Conservation (phyloP, 495 filamentous ascomycete genomes). For the Lasiosphaeria miniovina region DNA sequence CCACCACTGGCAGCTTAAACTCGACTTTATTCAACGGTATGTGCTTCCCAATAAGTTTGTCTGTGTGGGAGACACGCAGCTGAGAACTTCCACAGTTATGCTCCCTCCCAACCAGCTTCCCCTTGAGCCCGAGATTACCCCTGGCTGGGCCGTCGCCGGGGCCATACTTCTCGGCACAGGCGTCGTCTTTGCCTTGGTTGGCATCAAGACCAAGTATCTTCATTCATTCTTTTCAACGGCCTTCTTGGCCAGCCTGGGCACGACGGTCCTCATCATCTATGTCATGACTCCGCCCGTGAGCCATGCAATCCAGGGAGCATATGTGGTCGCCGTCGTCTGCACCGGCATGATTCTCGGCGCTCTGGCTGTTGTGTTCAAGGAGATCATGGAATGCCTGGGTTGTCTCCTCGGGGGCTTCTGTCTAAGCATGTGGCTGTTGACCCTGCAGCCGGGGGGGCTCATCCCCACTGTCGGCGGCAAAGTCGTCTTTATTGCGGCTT, state of each 20-base stretch:
- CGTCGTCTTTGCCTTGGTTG: conserved; percentile 66
- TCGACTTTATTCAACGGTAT: conserved; percentile 17
- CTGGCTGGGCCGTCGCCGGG: conserved; percentile 75
- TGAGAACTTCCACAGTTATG: conserved; percentile 27
- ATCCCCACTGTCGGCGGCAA: conserved; percentile 59
- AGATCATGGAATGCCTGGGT: conserved; percentile 81
- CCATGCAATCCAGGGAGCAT: conserved; percentile 79
- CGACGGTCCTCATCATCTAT: conserved; percentile 83
- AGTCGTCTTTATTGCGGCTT: conserved; percentile 69
- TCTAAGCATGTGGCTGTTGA: conserved; percentile 86
- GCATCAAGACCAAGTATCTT: conserved; percentile 80
- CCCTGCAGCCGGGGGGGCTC: conserved; percentile 72
- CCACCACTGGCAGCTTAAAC: conserved; percentile 1
- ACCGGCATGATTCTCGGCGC: conserved; percentile 77
- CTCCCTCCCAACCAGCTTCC: conserved; percentile 56
- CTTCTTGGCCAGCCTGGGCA: conserved; percentile 67
- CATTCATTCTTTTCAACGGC: conserved; percentile 79
- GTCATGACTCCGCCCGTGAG: conserved; percentile 80
- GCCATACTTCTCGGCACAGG: conserved; percentile 72
- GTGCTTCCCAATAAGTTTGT: neutral
- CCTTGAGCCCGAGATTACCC: conserved; percentile 70
- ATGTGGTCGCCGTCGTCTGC: conserved; percentile 74
- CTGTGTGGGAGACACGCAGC: conserved; percentile 1
- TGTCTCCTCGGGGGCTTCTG: conserved; percentile 88
- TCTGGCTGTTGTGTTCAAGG: conserved; percentile 72